Percentiles rank a stretch among this genome's conserved stretches.
Conservation (phyloP, 495 filamentous ascomycete genomes). For the Parmelia sp. region DNA sequence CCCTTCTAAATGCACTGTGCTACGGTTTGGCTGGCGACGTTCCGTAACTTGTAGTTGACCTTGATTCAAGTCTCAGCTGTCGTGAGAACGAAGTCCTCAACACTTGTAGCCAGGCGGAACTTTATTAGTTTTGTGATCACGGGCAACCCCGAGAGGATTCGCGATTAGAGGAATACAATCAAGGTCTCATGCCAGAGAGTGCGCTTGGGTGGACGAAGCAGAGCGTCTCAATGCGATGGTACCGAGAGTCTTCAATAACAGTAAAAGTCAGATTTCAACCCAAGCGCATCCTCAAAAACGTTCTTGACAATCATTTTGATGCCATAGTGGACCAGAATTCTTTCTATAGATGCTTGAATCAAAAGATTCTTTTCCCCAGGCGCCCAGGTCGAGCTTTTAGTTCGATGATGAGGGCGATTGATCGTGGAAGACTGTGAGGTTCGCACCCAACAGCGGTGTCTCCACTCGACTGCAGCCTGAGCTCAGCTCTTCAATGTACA, state of each 20-base stretch:
- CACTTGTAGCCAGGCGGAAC: background rate
- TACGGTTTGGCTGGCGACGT: background rate
- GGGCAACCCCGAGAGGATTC: background rate
- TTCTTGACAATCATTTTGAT: background rate
- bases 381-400: background rate
- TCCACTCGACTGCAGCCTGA: background rate
- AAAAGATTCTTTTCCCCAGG: background rate
- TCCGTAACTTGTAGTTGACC: background rate
- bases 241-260: background rate
- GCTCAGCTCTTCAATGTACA: background rate
- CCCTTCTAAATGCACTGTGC: background rate
- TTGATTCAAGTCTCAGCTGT: background rate
- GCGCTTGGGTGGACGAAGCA: background rate
- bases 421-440: background rate
- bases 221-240: background rate
- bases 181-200: background rate
- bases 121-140: background rate
- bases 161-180: background rate
- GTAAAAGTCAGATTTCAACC: background rate
- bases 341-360: background rate
- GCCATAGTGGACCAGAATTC: background rate
- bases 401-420: background rate
- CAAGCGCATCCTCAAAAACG: background rate
- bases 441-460: background rate
- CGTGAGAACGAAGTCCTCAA: background rate